Conservation (phyloP, 2,329 filamentous ascomycete species). For the Trichophyton mentagrophytes region DNA sequence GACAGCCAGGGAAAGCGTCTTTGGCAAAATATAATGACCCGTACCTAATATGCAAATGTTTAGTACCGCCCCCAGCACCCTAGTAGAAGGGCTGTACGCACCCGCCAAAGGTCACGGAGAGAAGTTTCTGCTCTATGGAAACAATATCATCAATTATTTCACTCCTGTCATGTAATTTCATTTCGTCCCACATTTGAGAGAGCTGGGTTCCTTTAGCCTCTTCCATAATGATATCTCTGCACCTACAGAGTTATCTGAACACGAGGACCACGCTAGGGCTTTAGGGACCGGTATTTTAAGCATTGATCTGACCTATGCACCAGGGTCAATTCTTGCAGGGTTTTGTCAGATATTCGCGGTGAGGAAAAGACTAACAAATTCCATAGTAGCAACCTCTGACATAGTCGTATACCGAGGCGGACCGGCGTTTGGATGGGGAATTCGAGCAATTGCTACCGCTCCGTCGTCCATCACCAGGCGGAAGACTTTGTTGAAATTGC, state of each 20-base stretch:
- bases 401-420: conserved; percentile 9
- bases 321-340: neutral
- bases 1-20: conserved; percentile 6
- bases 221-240: conserved; percentile 20
- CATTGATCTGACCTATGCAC: conserved; percentile 7
- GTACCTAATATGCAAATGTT: neutral
- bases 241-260: conserved; percentile 12
- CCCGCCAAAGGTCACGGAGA: conserved; percentile 10
- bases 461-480: conserved; percentile 17
- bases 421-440: conserved; percentile 10
- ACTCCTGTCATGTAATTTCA: conserved; percentile 18
- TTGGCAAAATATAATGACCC: conserved; percentile 9
- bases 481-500: conserved; percentile 28
- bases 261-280: neutral
- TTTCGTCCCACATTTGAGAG: conserved; percentile 19
- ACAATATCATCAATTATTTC: conserved; percentile 18
- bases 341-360: neutral
- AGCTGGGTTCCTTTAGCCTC: conserved; percentile 22
- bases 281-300: conserved; percentile 6
- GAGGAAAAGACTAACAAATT: conserved; percentile 10
- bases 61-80: neutral
- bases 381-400: conserved; percentile 13
- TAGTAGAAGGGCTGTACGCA: neutral
- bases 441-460: conserved; percentile 16
- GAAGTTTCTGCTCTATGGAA: conserved; percentile 11